Evolutionary conservation across 1,284 basidiomycete genomes (phyloP), one percentile per base, ranked within the genome.

Genomic region (Lignosus rhinocerotis): DNA sequence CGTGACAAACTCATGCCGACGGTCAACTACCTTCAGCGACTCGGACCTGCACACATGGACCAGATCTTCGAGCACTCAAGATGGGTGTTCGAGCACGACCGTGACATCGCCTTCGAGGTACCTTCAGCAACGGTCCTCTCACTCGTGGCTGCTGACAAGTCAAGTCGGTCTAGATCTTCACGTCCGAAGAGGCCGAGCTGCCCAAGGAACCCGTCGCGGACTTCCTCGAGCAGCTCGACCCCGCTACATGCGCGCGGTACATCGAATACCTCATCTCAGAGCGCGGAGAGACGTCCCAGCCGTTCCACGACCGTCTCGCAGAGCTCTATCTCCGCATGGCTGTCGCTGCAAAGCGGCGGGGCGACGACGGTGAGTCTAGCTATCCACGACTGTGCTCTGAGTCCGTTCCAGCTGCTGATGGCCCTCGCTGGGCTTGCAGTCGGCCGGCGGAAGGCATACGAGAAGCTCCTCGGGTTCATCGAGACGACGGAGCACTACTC

Each of bases 181-280:
- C 90, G 0, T 95, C 94, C 0, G 96, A 98, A 69, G 94, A 96
- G 60, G 90, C 90, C 1, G 92, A 95, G 53, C 80, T 97, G 16
- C 94, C 95, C n/a, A 83, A 86, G 11, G 77, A 81, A 38, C 78
- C 79, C 6, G 92, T 97, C 1, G 86, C 87, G 2, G 81, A 87
- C 51, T 95, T 90, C 70, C 81, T 99, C 4, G 90, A 93, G 62
- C 77, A 76, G 17, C 80, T 92, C 33, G 83, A 92, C 62, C 81
- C 82, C 2, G 72, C 74, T n/a, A 73, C 92, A 9, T 93, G 90
- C 67, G 79, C 86, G 1, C 80, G 83, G 8, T 98, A 94, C 74
- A 80, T 99, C n/a, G 94, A 97, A 72, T 92, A 88, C 69, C 78
- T 98, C 48, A 90, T 98, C 49, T 74, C 82, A 3, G 86, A 90